phyloP scores from a whole-genome alignment of 2,329 filamentous ascomycete genomes.

The Diaporthe sp. region DNA sequence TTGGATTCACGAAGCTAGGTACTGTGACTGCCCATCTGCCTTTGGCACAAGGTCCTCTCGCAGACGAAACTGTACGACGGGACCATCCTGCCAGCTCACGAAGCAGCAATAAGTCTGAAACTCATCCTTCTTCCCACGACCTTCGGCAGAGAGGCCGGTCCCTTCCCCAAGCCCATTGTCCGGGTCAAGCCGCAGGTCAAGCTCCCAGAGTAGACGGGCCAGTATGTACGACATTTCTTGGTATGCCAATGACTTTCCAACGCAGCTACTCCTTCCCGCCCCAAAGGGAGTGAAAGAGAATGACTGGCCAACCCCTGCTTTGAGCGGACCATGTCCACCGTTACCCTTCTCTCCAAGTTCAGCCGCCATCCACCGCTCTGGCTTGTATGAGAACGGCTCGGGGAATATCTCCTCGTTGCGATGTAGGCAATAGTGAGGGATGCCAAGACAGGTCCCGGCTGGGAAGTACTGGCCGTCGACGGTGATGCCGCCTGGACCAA shows the following conservation, averaged over 20 bases:
- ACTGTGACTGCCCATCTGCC: too few relatives aligned
- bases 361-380: background rate
- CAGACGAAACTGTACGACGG: background rate
- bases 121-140: constrained; percentile 9
- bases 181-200: background rate
- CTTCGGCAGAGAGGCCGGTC: background rate
- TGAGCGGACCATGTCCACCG: background rate
- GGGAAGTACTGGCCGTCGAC: background rate
- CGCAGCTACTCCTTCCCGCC: background rate
- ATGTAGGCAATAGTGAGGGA: background rate
- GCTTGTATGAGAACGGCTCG: background rate
- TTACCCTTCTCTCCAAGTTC: too few relatives aligned
- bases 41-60: too few relatives aligned
- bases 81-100: background rate
- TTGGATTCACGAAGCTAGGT: too few relatives aligned
- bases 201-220: background rate
- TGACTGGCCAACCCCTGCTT: background rate
- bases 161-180: background rate
- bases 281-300: constrained; percentile 4
- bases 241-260: constrained; percentile 3
- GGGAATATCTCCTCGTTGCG: background rate
- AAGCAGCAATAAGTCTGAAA: constrained; percentile 11
- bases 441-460: background rate
- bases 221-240: constrained; percentile 3
- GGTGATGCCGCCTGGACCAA: background rate